These are phyloP conservation scores for Pseudonitzschia pungens DNA, from an alignment of 108 stramenopile genomes.

Conservation along the genomic window DNA sequence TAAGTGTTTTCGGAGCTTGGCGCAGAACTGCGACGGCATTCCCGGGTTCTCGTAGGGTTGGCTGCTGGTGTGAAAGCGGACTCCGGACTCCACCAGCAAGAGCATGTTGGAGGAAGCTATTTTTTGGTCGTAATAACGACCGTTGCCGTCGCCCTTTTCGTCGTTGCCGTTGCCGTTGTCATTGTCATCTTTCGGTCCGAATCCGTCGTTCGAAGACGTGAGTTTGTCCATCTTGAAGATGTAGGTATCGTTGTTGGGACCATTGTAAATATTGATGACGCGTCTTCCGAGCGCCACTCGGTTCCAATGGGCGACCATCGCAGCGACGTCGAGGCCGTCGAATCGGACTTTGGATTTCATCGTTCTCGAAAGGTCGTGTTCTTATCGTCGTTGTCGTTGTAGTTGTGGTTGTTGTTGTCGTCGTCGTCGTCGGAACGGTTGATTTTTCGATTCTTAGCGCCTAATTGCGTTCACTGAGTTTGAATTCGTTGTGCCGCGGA, in stretches of 20 bases:
- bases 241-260: slow-evolving; percentile 61
- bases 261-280: slow-evolving; percentile 87
- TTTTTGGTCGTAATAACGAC: neutral
- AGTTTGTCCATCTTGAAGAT: slow-evolving; percentile 77
- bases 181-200: neutral
- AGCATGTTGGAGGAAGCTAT: slow-evolving; percentile 37
- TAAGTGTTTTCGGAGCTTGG: slow-evolving; percentile 96
- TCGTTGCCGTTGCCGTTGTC: slow-evolving; percentile 18
- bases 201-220: slow-evolving; percentile 13
- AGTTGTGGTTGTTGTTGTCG: neutral
- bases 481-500: no score
- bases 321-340: slow-evolving; percentile 84
- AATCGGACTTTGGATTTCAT: slow-evolving; percentile 73
- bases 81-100: slow-evolving; percentile 91
- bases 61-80: slow-evolving; percentile 90
- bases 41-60: slow-evolving; percentile 36
- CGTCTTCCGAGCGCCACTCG: slow-evolving; percentile 72
- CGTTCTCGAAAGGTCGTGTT: no score
- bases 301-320: slow-evolving; percentile 74
- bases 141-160: slow-evolving; percentile 4
- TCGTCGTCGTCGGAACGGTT: no score
- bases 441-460: no score
- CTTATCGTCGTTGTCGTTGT: neutral
- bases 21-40: slow-evolving; percentile 90
- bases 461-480: no score